These are phyloP conservation scores for Kazachstania bromeliacearum DNA, from an alignment of 805 yeast species.

Conservation along the genomic window DNA sequence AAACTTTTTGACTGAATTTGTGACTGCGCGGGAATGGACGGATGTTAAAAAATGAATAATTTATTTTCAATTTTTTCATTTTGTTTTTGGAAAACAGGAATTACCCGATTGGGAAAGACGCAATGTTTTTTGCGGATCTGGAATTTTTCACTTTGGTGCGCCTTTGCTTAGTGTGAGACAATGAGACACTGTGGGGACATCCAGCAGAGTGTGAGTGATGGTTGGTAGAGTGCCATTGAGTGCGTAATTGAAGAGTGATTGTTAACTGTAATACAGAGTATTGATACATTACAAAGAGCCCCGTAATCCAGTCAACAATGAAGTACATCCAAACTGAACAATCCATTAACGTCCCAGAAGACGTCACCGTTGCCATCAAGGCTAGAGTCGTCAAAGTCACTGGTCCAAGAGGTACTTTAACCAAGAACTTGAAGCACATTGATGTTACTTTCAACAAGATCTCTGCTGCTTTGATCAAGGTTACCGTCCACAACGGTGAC, in stretches of 20 bases:
- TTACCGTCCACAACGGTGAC: slow-evolving; percentile 97
- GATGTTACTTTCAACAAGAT: slow-evolving; percentile 87
- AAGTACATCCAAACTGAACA: slow-evolving; percentile 86
- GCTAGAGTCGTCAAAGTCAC: slow-evolving; percentile 83
- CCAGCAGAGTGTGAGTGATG: no score
- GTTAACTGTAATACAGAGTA: no score
- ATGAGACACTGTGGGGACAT: background rate
- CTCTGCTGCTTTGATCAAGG: slow-evolving; percentile 50
- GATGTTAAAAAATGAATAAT: background rate
- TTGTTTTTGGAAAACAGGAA: background rate
- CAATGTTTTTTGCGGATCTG: background rate
- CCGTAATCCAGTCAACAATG: no score
- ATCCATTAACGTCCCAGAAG: slow-evolving; percentile 79
- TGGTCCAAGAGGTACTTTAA: slow-evolving; percentile 95
- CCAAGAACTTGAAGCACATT: slow-evolving; percentile 87
- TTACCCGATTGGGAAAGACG: slow-evolving; percentile 1
- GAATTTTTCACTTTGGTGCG: no score
- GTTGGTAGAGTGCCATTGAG: background rate
- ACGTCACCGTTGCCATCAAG: slow-evolving; percentile 83
- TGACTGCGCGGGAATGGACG: background rate
- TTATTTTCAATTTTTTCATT: background rate
- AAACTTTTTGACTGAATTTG: background rate
- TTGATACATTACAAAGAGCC: no score
- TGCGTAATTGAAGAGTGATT: background rate
- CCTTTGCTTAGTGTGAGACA: background rate